These are phyloP conservation scores for Sugiyamaella lignohabitans DNA, from an alignment of 805 yeast species.

Conservation along the genomic window DNA sequence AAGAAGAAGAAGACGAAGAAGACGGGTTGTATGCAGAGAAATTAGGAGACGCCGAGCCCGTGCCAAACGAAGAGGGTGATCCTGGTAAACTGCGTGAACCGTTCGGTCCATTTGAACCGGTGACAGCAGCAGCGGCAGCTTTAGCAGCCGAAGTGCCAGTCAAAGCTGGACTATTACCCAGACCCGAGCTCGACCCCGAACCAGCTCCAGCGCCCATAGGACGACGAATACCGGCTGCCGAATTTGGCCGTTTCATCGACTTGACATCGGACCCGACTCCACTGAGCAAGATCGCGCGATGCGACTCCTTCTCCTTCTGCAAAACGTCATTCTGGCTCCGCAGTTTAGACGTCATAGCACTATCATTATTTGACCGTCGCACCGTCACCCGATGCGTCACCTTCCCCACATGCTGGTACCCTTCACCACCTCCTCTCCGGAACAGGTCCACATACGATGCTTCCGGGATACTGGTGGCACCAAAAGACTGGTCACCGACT, in stretches of 20 bases:
- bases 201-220: not conserved
- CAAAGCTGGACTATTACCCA: too few relatives aligned
- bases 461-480: slow-evolving; percentile 17
- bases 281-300: slow-evolving; percentile 18
- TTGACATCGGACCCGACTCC: slow-evolving; percentile 2
- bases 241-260: not conserved
- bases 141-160: not conserved
- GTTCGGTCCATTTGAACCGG: not conserved
- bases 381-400: slow-evolving; percentile 23
- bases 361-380: slow-evolving; percentile 10
- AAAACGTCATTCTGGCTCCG: slow-evolving; percentile 20
- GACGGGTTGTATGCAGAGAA: not conserved
- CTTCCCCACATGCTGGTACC: slow-evolving; percentile 15
- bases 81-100: not conserved
- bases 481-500: slow-evolving; percentile 12
- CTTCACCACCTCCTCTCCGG: not conserved
- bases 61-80: not conserved
- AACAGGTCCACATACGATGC: slow-evolving; percentile 20
- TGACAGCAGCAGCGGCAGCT: not conserved
- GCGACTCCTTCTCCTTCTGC: slow-evolving; percentile 20
- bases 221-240: not conserved
- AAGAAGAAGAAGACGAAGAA: not conserved
- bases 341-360: slow-evolving; percentile 11
- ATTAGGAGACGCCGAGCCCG: not conserved
- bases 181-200: not conserved